phyloP scores from a whole-genome alignment of 768 basidiomycete genomes.

The Lentinus tigrinus region DNA sequence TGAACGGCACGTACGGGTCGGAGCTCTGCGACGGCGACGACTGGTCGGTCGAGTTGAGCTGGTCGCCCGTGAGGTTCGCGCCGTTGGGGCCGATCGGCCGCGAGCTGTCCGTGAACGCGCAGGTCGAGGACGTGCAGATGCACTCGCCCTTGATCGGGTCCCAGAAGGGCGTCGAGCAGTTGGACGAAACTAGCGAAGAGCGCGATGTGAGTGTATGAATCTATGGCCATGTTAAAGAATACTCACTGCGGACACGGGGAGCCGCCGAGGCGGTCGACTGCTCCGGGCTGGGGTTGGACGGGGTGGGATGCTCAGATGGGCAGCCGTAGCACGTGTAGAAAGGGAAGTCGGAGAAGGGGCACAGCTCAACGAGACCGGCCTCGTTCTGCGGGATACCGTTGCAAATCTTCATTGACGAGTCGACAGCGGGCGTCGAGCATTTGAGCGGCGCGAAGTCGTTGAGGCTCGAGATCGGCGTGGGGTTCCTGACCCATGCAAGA shows the following conservation, averaged over 20 bases:
- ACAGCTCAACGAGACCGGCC: constrained; percentile 56
- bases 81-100: constrained; percentile 72
- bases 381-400: constrained; percentile 76
- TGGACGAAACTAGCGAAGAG: constrained; percentile 52
- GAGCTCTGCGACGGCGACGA: constrained; percentile 25
- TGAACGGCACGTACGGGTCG: constrained; percentile 50
- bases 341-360: constrained; percentile 72
- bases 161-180: constrained; percentile 81
- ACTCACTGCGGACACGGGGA: constrained; percentile 48
- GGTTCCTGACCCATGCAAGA: constrained; percentile 72
- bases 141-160: constrained; percentile 70
- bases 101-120: constrained; percentile 63
- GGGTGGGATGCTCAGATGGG: constrained; percentile 52
- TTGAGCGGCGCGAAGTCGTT: constrained; percentile 51
- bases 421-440: constrained; percentile 64
- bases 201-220: too few relatives aligned
- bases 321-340: constrained; percentile 84
- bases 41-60: constrained; percentile 39
- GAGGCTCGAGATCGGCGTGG: constrained; percentile 62
- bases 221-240: too few relatives aligned
- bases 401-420: constrained; percentile 57
- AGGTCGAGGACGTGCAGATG: constrained; percentile 53
- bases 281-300: constrained; percentile 62
- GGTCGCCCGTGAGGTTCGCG: constrained; percentile 66
- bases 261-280: constrained; percentile 48